phyloP scores from a whole-genome alignment of 352 stramenopile genomes.

The Pythium volutum region DNA sequence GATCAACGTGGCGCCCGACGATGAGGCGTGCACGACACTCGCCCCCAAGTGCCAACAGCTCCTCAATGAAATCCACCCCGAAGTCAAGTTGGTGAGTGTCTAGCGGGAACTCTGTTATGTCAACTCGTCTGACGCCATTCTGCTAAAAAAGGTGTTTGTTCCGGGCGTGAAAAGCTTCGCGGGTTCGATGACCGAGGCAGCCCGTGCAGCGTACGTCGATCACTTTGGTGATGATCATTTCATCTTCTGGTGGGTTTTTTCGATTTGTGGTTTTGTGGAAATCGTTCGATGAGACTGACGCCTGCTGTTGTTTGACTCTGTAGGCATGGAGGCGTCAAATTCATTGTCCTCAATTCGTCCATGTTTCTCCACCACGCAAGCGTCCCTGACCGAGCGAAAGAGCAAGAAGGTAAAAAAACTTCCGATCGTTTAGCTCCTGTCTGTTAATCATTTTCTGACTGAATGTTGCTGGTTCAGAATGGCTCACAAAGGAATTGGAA shows the following conservation, averaged over 20 bases:
- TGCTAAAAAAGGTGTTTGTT: conserved; percentile 19
- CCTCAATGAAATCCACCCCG: conserved; percentile 52
- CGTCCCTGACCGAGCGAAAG: conserved; percentile 31
- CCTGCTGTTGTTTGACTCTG: background rate
- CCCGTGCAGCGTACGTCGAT: conserved; percentile 32
- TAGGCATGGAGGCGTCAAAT: conserved; percentile 79
- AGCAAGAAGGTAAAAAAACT: conserved; percentile 47
- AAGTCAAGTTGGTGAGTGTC: conserved; percentile 56
- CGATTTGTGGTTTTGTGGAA: no score
- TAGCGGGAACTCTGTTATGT: background rate
- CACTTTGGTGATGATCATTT: conserved; percentile 66
- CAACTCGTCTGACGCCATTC: no score
- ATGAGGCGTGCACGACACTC: conserved; percentile 43
- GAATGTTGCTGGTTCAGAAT: conserved; percentile 35
- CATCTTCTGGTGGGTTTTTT: conserved; percentile 65
- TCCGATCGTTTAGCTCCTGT: background rate
- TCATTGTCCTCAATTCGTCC: conserved; percentile 67
- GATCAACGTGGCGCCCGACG: conserved; percentile 34
- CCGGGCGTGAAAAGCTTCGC: conserved; percentile 12
- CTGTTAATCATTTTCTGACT: background rate
- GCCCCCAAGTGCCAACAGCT: conserved; percentile 54
- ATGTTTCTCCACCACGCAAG: conserved; percentile 30
- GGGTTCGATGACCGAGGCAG: background rate
- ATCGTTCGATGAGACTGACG: background rate
- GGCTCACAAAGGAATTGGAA: conserved; percentile 72